Evolutionary conservation across 768 basidiomycete genomes (phyloP).

Genomic region (Serendipita indica): DNA sequence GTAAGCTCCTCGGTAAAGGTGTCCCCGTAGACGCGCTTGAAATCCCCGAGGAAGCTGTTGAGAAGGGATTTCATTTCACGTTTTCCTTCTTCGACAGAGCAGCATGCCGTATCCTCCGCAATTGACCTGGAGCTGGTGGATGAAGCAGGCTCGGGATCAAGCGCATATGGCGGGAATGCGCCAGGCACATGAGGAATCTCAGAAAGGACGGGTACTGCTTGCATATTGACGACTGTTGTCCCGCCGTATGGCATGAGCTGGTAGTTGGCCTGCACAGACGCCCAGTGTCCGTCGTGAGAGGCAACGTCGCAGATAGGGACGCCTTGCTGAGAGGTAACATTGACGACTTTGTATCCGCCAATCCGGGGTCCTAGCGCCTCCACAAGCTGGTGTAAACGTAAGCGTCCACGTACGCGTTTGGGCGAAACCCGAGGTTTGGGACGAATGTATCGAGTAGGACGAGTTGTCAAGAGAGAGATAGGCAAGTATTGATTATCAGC

Average conservation of each 20-base stretch:
- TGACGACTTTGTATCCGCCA: slow-evolving; percentile 3
- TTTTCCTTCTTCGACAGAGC: slow-evolving; percentile 33
- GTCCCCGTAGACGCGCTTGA: slow-evolving; percentile 32
- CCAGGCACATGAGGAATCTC: background rate
- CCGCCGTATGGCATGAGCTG: background rate
- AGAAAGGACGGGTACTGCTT: background rate
- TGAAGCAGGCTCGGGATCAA: background rate
- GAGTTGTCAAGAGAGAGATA: background rate
- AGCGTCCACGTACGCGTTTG: background rate
- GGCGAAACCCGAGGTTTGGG: background rate
- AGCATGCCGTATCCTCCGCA: slow-evolving; percentile 23
- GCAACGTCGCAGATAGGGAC: slow-evolving; percentile 8
- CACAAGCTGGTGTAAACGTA: background rate
- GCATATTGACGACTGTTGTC: background rate
- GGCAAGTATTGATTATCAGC: background rate
- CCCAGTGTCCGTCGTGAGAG: slow-evolving; percentile 5
- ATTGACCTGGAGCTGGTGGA: background rate
- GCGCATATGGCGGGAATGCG: background rate
- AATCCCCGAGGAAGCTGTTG: slow-evolving; percentile 35
- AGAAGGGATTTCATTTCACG: slow-evolving; percentile 35
- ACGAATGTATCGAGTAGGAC: background rate
- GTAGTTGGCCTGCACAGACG: slow-evolving; percentile 7
- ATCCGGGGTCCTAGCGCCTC: background rate
- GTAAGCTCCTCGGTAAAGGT: slow-evolving; percentile 23
- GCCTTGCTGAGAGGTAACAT: background rate